Conservation (phyloP, 257 asterid species). For the Plantago major region DNA sequence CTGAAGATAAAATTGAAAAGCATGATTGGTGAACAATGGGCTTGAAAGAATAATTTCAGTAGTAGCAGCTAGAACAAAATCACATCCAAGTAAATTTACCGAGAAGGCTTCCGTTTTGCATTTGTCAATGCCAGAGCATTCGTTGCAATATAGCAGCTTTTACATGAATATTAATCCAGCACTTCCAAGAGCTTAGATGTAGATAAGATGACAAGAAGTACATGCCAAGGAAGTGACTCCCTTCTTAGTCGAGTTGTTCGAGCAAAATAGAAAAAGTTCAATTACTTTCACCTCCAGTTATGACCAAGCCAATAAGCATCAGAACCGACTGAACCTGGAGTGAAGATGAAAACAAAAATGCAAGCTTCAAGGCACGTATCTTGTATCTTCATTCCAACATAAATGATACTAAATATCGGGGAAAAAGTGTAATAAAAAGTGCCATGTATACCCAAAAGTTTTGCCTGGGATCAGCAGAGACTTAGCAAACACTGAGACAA, state of each 20-base stretch:
- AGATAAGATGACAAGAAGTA: constrained; percentile 61
- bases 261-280: constrained; percentile 78
- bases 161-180: constrained; percentile 75
- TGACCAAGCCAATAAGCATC: constrained; percentile 78
- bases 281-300: constrained; percentile 90
- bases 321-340: constrained; percentile 88
- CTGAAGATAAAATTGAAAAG: no score
- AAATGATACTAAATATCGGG: no score
- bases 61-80: no score
- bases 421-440: no score
- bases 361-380: constrained; percentile 15
- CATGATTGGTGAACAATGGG: no score
- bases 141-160: constrained; percentile 82
- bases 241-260: constrained; percentile 61
- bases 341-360: constrained; percentile 11
- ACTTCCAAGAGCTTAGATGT: constrained; percentile 57
- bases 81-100: no score
- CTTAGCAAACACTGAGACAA: no score
- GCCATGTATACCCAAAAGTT: no score
- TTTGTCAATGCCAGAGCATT: constrained; percentile 57
- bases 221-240: no score
- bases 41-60: no score
- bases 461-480: no score
- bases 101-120: constrained; percentile 84
- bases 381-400: no score